Percentiles rank a stretch among this genome's conserved stretches.
These are phyloP conservation scores for Chrysanthemum seticuspe DNA, from an alignment of 129 eudicot genomes.

Conservation along the genomic window DNA sequence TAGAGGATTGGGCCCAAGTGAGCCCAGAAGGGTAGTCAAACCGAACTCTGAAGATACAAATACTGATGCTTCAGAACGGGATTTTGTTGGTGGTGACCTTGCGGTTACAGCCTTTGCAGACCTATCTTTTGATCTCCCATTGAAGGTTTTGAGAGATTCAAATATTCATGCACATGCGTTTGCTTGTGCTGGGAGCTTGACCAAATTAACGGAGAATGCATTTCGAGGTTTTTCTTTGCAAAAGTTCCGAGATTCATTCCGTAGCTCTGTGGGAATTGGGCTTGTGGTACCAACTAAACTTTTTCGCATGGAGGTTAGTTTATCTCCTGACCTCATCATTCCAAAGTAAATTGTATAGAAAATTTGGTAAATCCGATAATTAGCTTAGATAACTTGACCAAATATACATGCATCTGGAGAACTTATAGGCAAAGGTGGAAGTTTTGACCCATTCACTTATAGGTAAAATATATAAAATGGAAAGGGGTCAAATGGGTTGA, in stretches of 20 bases:
- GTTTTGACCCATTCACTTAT: not conserved
- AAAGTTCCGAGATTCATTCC: constrained; percentile 59
- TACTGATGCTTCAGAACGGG: constrained; percentile 42
- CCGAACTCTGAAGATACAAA: constrained; percentile 39
- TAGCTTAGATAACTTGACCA: not conserved
- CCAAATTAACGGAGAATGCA: constrained; percentile 64
- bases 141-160: constrained; percentile 69
- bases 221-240: constrained; percentile 50
- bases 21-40: constrained; percentile 56
- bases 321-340: not conserved
- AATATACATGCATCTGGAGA: not conserved
- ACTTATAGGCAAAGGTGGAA: not conserved
- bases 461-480: too few relatives aligned
- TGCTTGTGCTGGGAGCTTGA: constrained; percentile 83
- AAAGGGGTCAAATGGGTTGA: too few relatives aligned
- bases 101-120: constrained; percentile 90
- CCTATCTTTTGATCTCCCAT: constrained; percentile 87
- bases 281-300: constrained; percentile 71
- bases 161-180: constrained; percentile 84
- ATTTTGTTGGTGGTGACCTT: constrained; percentile 86
- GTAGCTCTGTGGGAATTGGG: constrained; percentile 79
- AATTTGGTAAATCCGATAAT: not conserved
- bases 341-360: not conserved
- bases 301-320: constrained; percentile 94
- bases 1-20: constrained; percentile 84